Conservation (phyloP, 805 yeast species). For the Myxozyma neglecta region DNA sequence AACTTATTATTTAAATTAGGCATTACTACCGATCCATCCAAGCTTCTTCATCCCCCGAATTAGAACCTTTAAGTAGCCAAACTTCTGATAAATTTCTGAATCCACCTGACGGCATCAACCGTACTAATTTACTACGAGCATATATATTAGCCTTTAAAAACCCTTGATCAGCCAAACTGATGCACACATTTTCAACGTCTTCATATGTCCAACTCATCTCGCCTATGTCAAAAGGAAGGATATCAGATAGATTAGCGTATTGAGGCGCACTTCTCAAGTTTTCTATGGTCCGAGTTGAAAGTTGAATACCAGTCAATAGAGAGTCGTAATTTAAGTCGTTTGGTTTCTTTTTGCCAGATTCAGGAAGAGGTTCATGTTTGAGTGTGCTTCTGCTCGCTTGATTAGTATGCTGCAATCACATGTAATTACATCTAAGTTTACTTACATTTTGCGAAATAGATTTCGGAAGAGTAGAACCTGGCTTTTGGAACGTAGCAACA, state of each 20-base stretch:
- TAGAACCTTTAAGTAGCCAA: slow-evolving; percentile 15
- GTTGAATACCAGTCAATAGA: slow-evolving; percentile 21
- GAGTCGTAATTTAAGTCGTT: slow-evolving; percentile 28
- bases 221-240: background rate
- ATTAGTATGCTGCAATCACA: background rate
- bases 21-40: slow-evolving; percentile 31
- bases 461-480: slow-evolving; percentile 39
- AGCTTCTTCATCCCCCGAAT: slow-evolving; percentile 24
- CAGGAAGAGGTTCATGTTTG: background rate
- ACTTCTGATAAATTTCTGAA: slow-evolving; percentile 22
- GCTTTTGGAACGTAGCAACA: slow-evolving; percentile 36
- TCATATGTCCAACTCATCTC: slow-evolving; percentile 28
- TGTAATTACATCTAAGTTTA: background rate
- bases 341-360: slow-evolving; percentile 13
- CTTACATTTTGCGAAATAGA: slow-evolving; percentile 28
- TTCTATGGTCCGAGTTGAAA: slow-evolving; percentile 20
- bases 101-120: slow-evolving; percentile 25
- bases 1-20: too few relatives aligned
- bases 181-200: slow-evolving; percentile 40
- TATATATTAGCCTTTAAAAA: slow-evolving; percentile 42
- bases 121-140: slow-evolving; percentile 24
- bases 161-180: slow-evolving; percentile 40
- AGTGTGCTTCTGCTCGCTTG: background rate
- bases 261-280: background rate
- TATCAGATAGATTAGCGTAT: background rate